Conservation (phyloP, 305 asterid genomes). For the Fraxinus latifolia region DNA sequence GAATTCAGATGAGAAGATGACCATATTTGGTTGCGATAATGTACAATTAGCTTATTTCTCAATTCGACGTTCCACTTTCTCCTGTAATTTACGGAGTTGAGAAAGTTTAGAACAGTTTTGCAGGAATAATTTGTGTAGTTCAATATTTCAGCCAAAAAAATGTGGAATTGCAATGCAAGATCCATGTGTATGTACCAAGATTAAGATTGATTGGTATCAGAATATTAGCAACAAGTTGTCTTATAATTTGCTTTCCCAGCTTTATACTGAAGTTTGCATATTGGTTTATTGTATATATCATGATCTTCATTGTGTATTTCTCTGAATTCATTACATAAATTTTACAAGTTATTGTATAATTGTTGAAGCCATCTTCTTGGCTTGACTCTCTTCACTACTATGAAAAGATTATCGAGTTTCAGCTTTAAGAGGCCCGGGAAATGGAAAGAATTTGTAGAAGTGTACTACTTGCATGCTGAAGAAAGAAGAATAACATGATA, state of each 20-base stretch:
- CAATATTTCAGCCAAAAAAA: constrained; percentile 32
- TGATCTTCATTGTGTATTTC: not conserved
- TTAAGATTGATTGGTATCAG: constrained; percentile 36
- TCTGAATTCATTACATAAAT: not conserved
- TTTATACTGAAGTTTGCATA: not conserved
- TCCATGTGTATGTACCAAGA: constrained; percentile 35
- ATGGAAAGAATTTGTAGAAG: not conserved
- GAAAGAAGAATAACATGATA: not conserved
- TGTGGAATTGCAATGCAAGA: constrained; percentile 39
- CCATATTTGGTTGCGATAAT: constrained; percentile 55
- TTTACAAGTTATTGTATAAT: not conserved
- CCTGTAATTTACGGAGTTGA: constrained; percentile 43
- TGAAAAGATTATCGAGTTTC: not conserved
- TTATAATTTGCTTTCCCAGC: not conserved
- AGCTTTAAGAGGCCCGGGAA: not conserved
- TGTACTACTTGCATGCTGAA: not conserved
- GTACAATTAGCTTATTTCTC: constrained; percentile 70
- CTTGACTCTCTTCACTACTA: not conserved
- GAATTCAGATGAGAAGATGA: constrained; percentile 35
- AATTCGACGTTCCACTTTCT: constrained; percentile 35
- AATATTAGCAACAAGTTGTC: constrained; percentile 31
- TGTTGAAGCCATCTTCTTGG: not conserved
- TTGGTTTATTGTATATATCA: not conserved
- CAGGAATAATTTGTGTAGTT: constrained; percentile 48
- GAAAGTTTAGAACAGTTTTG: constrained; percentile 47